A percentile compares a stretch with the other conserved stretches of the same genome.
These are phyloP conservation scores for Xylaria longipes DNA, from an alignment of 495 filamentous ascomycete genomes.

Conservation along the genomic window DNA sequence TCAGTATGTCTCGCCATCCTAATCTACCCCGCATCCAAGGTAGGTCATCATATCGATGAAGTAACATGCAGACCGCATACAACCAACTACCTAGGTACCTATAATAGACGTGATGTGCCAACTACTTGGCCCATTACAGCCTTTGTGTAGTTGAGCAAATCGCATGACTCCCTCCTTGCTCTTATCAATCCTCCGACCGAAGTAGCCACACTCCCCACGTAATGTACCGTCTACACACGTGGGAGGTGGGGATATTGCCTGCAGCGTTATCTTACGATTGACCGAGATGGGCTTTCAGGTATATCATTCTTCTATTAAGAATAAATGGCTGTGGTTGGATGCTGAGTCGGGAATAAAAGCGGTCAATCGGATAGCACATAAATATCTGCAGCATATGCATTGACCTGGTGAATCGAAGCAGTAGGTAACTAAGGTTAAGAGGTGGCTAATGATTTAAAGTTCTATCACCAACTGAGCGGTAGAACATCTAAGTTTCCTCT, in stretches of 20 bases:
- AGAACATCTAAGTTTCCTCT: background rate
- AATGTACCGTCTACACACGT: background rate
- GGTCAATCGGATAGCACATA: background rate
- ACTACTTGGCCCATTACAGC: background rate
- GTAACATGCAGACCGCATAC: background rate
- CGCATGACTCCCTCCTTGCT: background rate
- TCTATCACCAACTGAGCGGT: background rate
- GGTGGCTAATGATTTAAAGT: background rate
- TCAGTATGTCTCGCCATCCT: background rate
- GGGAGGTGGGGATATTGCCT: background rate
- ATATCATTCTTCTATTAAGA: background rate
- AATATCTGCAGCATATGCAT: background rate
- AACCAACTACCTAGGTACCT: background rate
- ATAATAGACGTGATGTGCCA: background rate
- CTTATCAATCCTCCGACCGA: background rate
- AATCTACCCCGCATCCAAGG: slow-evolving; percentile 17
- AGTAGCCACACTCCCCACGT: background rate
- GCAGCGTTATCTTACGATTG: slow-evolving; percentile 9
- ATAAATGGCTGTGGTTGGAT: background rate
- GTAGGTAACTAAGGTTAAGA: background rate
- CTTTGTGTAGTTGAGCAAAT: background rate
- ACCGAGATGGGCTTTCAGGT: background rate
- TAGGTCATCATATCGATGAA: slow-evolving; percentile 1
- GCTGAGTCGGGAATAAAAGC: background rate
- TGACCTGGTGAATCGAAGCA: background rate